Percentiles rank a stretch among this genome's conserved stretches.
Conservation (phyloP, 495 filamentous ascomycete species). For the Coniosporium apollinis region DNA sequence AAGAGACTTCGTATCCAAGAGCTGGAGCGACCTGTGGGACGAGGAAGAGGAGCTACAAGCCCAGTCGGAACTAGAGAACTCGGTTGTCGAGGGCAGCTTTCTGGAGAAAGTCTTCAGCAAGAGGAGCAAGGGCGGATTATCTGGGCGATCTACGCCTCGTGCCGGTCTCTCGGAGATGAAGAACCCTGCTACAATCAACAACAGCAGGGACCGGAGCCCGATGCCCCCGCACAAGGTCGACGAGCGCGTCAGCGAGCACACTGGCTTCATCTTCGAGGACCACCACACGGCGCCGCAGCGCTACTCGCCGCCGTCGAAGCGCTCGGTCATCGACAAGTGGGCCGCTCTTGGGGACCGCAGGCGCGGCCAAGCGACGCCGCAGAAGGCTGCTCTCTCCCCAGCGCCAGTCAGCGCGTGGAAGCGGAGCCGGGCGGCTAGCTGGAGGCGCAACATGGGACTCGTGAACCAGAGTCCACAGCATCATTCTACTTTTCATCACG, state of each 20-base stretch:
- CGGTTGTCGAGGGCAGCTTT: constrained; percentile 9
- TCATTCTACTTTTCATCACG: constrained; percentile 2
- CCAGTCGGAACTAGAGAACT: constrained; percentile 29
- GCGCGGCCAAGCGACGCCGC: constrained; percentile 33
- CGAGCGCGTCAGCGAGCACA: constrained; percentile 35
- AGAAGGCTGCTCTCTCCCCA: not conserved
- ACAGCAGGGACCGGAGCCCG: constrained; percentile 16
- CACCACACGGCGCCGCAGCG: constrained; percentile 29
- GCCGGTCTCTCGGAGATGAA: constrained; percentile 20
- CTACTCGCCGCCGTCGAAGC: constrained; percentile 37
- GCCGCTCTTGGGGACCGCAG: constrained; percentile 64
- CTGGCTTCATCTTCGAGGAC: constrained; percentile 56
- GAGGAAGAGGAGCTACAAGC: constrained; percentile 62
- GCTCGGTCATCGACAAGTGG: constrained; percentile 65
- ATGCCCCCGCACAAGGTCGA: constrained; percentile 5
- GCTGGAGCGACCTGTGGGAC: constrained; percentile 94
- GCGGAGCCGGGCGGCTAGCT: constrained; percentile 14
- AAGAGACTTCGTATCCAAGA: constrained; percentile 68
- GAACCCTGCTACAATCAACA: constrained; percentile 19
- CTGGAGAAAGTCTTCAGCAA: constrained; percentile 12
- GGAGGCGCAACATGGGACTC: constrained; percentile 11
- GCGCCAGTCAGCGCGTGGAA: constrained; percentile 4
- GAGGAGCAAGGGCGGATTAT: constrained; percentile 11
- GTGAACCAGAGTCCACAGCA: too few relatives aligned
- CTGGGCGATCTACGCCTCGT: too few relatives aligned